These are phyloP conservation scores for Fusarium fujikuroi DNA, from an alignment of 2,329 filamentous ascomycete species.

Conservation along the genomic window DNA sequence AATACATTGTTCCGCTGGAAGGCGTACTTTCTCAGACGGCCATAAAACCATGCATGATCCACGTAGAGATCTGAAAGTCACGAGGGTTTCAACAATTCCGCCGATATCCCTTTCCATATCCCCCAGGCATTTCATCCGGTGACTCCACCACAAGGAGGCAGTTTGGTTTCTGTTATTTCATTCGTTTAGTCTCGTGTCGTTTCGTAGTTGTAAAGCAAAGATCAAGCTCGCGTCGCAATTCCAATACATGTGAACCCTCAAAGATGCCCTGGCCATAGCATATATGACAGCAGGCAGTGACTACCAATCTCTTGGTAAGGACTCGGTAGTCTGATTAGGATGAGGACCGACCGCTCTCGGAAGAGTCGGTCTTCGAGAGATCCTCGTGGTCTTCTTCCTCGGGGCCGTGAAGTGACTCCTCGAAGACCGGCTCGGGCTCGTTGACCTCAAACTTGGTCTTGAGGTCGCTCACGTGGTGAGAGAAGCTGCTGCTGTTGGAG, in stretches of 20 bases:
- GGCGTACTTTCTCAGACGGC: slow-evolving; percentile 23
- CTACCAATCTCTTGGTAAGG: slow-evolving; percentile 30
- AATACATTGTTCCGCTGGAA: slow-evolving; percentile 43
- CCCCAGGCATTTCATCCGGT: slow-evolving; percentile 8
- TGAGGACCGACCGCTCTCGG: slow-evolving; percentile 69
- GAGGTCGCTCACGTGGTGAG: slow-evolving; percentile 77
- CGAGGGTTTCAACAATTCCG: slow-evolving; percentile 41
- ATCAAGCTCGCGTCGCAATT: slow-evolving; percentile 28
- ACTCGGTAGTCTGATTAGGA: slow-evolving; percentile 54
- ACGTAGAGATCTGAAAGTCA: slow-evolving; percentile 41
- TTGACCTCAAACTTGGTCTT: slow-evolving; percentile 97
- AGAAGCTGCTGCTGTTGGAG: slow-evolving; percentile 87
- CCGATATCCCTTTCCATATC: slow-evolving; percentile 22
- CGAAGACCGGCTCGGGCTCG: slow-evolving; percentile 91
- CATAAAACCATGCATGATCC: slow-evolving; percentile 35
- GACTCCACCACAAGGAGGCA: not conserved
- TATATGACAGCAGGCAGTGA: slow-evolving; percentile 48
- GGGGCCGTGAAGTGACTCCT: slow-evolving; percentile 83
- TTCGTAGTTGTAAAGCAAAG: slow-evolving; percentile 36
- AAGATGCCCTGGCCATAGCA: slow-evolving; percentile 12
- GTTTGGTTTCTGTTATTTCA: slow-evolving; percentile 31
- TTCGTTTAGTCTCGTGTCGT: slow-evolving; percentile 45
- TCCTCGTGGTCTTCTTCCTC: slow-evolving; percentile 66
- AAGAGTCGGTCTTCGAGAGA: slow-evolving; percentile 66
- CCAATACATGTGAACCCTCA: slow-evolving; percentile 38